These are phyloP conservation scores for Recurvomyces mirabilis DNA, from an alignment of 495 filamentous ascomycete species.

Conservation along the genomic window DNA sequence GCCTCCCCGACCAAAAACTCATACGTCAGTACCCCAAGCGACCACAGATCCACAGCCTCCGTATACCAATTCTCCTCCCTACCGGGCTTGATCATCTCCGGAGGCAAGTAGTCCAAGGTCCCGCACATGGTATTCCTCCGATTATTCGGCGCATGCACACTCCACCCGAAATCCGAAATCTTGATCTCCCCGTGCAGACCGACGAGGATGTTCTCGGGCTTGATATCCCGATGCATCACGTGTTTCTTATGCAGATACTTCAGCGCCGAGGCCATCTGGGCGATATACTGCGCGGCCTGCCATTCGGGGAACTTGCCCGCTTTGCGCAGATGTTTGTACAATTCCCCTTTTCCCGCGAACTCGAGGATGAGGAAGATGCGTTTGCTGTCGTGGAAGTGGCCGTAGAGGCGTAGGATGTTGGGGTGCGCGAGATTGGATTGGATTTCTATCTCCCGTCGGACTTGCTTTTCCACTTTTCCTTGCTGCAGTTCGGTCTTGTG, in stretches of 20 bases:
- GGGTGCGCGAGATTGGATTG: conserved; percentile 93
- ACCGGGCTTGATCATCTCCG: conserved; percentile 87
- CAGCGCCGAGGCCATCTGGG: conserved; percentile 94
- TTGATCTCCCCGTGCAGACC: conserved; percentile 98
- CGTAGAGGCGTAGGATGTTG: conserved; percentile 87
- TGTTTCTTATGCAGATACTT: conserved; percentile 94
- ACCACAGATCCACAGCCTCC: conserved; percentile 96
- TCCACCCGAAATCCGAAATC: conserved; percentile 97
- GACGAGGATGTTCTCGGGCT: conserved; percentile 96
- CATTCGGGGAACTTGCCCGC: conserved; percentile 86
- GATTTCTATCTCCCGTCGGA: conserved; percentile 94
- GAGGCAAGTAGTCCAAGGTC: conserved; percentile 91
- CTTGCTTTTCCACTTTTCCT: conserved; percentile 91
- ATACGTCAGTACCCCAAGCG: conserved; percentile 86
- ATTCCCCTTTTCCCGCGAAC: conserved; percentile 87
- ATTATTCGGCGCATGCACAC: conserved; percentile 94
- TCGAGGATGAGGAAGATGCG: conserved; percentile 92
- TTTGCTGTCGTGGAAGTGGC: conserved; percentile 95
- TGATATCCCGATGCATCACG: conserved; percentile 97
- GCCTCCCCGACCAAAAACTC: conserved; percentile 94
- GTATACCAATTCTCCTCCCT: conserved; percentile 69
- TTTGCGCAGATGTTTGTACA: conserved; percentile 90
- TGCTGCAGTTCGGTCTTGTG: conserved; percentile 90
- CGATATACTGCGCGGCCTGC: conserved; percentile 93
- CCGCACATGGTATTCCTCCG: conserved; percentile 91